Conservation (phyloP, 768 basidiomycete species). For the Tulasnella sp. region DNA sequence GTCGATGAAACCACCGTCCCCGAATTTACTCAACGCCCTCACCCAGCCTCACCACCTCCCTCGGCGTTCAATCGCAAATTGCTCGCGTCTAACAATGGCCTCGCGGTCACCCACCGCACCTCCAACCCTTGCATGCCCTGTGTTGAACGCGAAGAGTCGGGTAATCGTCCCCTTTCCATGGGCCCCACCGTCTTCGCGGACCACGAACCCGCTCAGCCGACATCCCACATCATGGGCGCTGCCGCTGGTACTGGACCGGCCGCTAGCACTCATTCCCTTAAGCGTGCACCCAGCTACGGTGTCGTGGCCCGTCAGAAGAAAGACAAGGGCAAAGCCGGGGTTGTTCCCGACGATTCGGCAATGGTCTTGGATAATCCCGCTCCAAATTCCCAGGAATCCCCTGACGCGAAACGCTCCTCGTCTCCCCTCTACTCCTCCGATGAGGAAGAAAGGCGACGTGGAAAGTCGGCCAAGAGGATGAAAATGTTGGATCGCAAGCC, state of each 20-base stretch:
- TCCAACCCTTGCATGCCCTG: conserved; percentile 10
- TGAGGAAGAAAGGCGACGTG: conserved; percentile 12
- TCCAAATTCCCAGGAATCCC: not conserved
- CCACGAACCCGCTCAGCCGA: not conserved
- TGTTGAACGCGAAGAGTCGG: not conserved
- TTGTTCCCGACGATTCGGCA: not conserved
- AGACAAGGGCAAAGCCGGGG: not conserved
- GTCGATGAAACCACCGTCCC: conserved; percentile 2
- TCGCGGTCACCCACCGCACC: conserved; percentile 5
- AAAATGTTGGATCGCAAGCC: not conserved
- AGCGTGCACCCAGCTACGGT: conserved; percentile 13
- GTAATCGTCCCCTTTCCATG: conserved; percentile 1
- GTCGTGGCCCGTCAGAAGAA: conserved; percentile 11
- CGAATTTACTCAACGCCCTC: not conserved
- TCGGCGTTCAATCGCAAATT: not conserved
- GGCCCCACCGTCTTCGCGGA: conserved; percentile 6
- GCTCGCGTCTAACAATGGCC: not conserved
- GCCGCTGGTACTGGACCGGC: not conserved
- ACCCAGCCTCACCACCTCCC: not conserved
- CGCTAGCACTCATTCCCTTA: not conserved
- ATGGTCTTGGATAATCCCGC: not conserved
- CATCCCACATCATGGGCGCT: conserved; percentile 3
- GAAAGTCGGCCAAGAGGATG: conserved; percentile 5
- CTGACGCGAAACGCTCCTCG: not conserved
- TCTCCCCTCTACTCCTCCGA: conserved; percentile 12